A percentile compares a stretch with the other conserved stretches of the same genome.
Evolutionary conservation across 176 grass and related monocot genomes (phyloP).

Genomic region (Neostapfia colusana): DNA sequence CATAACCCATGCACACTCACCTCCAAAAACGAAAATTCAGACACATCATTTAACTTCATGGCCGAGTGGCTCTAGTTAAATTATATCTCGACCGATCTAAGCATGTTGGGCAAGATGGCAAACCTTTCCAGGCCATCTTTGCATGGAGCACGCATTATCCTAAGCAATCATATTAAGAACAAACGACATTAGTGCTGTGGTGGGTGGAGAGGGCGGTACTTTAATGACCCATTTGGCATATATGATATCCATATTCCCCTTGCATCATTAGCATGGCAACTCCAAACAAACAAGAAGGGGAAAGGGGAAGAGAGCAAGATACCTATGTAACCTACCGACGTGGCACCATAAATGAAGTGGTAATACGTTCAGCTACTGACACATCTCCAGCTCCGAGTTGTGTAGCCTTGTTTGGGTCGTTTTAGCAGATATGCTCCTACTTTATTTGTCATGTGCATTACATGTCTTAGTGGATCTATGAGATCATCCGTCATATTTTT

Average conservation of each 20-base stretch:
- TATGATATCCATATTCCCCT: slow-evolving; percentile 12
- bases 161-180: neutral
- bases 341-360: neutral
- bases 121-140: neutral
- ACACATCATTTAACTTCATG: neutral
- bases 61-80: neutral
- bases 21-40: neutral
- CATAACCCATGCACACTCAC: neutral
- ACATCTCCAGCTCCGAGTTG: slow-evolving; percentile 4
- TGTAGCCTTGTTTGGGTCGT: neutral
- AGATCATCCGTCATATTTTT: neutral
- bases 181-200: neutral
- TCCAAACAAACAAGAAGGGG: neutral
- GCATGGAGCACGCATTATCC: neutral
- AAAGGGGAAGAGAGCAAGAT: neutral
- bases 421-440: neutral
- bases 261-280: neutral
- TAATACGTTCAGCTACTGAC: slow-evolving; percentile 17
- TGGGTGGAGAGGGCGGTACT: slow-evolving; percentile 3
- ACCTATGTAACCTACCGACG: neutral
- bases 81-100: neutral
- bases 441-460: neutral
- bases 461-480: neutral
- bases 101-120: neutral
- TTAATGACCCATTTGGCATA: slow-evolving; percentile 3